Percentiles rank a stretch among this genome's conserved stretches.
Evolutionary conservation across 1,139 yeast genomes (phyloP).

Genomic region (Magnusiomyces ingens): DNA sequence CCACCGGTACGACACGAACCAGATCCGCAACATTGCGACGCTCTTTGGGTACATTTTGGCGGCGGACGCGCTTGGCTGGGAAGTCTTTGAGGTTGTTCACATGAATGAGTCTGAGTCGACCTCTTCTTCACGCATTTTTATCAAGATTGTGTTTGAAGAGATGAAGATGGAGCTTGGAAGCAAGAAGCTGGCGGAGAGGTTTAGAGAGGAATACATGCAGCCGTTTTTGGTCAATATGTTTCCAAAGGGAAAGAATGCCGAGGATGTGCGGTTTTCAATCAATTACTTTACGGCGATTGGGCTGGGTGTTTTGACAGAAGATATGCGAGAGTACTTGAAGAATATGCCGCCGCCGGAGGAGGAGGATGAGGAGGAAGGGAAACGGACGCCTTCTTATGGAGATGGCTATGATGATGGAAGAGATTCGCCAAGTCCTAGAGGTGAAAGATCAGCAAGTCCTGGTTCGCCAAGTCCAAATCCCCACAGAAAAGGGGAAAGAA

Average conservation of each 20-base stretch:
- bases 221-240: conserved; percentile 32
- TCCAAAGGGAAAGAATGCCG: conserved; percentile 37
- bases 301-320: conserved; percentile 73
- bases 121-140: conserved; percentile 72
- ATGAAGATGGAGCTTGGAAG: conserved; percentile 74
- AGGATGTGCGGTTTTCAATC: conserved; percentile 71
- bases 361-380: background rate
- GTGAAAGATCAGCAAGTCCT: no score
- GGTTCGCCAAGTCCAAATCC: no score
- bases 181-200: conserved; percentile 43
- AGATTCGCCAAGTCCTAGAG: background rate
- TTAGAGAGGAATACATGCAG: conserved; percentile 43
- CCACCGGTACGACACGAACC: conserved; percentile 64
- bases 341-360: conserved; percentile 29
- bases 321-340: conserved; percentile 57
- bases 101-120: conserved; percentile 70
- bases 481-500: no score
- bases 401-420: background rate
- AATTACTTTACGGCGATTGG: conserved; percentile 93
- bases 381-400: background rate
- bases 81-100: conserved; percentile 43
- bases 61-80: conserved; percentile 63
- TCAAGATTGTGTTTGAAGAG: conserved; percentile 76
- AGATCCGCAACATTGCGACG: conserved; percentile 73
- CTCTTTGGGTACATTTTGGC: conserved; percentile 84